Evolutionary conservation across 257 asterid species (phyloP).

Genomic region (Plantago major): DNA sequence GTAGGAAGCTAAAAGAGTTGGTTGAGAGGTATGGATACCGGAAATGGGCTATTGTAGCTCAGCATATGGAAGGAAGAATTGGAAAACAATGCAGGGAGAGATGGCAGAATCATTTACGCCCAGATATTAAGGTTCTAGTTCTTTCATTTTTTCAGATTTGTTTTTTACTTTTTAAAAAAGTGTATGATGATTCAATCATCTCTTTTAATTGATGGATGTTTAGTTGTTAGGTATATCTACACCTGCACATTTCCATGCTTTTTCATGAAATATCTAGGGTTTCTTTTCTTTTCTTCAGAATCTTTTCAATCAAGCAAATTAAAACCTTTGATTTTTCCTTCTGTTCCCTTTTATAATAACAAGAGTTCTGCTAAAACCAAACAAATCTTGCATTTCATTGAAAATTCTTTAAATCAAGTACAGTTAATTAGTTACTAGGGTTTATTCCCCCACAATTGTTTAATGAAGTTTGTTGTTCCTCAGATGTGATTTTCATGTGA

Average conservation of each 20-base stretch:
- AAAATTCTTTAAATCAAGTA: too few relatives aligned
- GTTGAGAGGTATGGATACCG: constrained; percentile 42
- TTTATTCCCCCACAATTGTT: neutral
- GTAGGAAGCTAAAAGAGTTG: constrained; percentile 43
- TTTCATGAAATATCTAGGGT: too few relatives aligned
- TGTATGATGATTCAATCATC: neutral
- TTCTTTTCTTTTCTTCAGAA: too few relatives aligned
- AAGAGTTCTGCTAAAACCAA: too few relatives aligned
- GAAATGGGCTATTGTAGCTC: constrained; percentile 62
- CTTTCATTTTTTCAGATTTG: neutral
- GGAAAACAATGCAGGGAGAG: constrained; percentile 88
- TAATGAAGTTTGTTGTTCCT: neutral
- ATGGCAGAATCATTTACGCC: constrained; percentile 78
- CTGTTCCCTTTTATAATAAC: too few relatives aligned
- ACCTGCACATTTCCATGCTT: too few relatives aligned
- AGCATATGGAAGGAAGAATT: constrained; percentile 57
- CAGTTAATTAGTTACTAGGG: constrained; percentile 15
- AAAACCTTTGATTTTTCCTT: too few relatives aligned
- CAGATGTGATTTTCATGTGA: constrained; percentile 9
- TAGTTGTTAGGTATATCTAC: neutral
- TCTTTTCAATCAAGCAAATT: too few relatives aligned
- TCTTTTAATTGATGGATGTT: neutral
- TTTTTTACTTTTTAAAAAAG: neutral
- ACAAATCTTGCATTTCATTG: too few relatives aligned
- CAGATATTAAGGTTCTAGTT: constrained; percentile 67